Evolutionary conservation across 2,329 filamentous ascomycete species (phyloP).

Genomic region (Didymosphaeria variabile): DNA sequence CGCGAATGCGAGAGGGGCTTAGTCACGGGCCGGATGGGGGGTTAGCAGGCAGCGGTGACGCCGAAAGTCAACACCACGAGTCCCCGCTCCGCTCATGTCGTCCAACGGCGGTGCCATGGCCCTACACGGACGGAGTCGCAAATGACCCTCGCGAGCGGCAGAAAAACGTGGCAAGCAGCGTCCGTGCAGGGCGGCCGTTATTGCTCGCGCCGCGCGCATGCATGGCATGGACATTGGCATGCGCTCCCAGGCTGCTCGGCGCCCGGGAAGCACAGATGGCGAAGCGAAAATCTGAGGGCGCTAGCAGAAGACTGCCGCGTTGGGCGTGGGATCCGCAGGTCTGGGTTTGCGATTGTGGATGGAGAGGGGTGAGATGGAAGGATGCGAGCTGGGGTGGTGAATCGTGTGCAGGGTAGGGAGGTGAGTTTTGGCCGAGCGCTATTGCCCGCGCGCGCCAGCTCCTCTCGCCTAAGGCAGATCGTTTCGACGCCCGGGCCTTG

Average conservation of each 20-base stretch:
- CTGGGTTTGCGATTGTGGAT: not conserved
- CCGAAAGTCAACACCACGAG: too few species aligned
- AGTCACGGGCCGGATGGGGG: not conserved
- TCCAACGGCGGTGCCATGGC: not conserved
- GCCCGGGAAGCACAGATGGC: not conserved
- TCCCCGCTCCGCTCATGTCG: not conserved
- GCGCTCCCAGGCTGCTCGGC: not conserved
- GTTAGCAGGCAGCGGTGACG: too few species aligned
- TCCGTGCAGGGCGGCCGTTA: slow-evolving; percentile 7
- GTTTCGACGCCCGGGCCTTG: not conserved
- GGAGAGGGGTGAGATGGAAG: not conserved
- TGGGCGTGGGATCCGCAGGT: not conserved
- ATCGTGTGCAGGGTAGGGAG: not conserved
- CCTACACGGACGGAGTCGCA: not conserved
- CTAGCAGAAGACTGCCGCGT: slow-evolving; percentile 4
- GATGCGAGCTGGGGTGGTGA: not conserved
- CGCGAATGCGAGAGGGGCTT: not conserved
- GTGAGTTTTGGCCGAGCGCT: not conserved
- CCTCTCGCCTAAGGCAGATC: slow-evolving; percentile 12
- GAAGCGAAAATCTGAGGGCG: slow-evolving; percentile 7
- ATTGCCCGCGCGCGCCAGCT: not conserved
- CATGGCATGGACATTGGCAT: not conserved
- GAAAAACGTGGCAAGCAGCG: slow-evolving; percentile 11
- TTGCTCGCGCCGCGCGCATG: slow-evolving; percentile 1
- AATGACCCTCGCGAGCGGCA: not conserved